Percentiles rank a stretch among this genome's conserved stretches.
Evolutionary conservation across 2,329 filamentous ascomycete species (phyloP).

Genomic region (Penicillium hesseltinei): DNA sequence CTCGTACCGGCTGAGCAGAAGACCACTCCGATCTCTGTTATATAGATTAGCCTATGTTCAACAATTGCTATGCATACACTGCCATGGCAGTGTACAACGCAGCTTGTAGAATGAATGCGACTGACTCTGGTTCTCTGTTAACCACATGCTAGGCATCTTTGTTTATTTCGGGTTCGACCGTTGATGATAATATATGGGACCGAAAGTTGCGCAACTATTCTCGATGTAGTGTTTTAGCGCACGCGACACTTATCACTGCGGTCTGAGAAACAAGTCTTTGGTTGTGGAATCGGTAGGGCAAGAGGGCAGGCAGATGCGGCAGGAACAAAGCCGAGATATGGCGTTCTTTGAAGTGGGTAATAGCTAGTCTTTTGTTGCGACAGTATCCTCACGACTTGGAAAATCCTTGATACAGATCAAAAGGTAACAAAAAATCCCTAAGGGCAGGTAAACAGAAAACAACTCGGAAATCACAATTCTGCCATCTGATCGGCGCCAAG

Average conservation of each 20-base stretch:
- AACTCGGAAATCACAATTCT: constrained; percentile 4
- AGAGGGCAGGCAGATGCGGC: neutral
- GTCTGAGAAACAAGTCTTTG: neutral
- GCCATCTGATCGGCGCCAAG: constrained; percentile 5
- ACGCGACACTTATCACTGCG: neutral
- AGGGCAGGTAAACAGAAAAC: constrained; percentile 5
- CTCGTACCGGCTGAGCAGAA: constrained; percentile 93
- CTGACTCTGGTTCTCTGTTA: constrained; percentile 92
- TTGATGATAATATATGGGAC: neutral
- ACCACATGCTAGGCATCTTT: constrained; percentile 87
- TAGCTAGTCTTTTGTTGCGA: neutral
- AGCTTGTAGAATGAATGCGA: constrained; percentile 20
- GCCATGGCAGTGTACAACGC: neutral
- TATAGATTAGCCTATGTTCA: constrained; percentile 19
- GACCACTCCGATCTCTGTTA: constrained; percentile 88
- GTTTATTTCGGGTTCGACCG: neutral
- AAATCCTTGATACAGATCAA: neutral
- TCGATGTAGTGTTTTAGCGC: neutral
- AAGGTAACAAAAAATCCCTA: neutral
- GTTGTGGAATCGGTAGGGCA: neutral
- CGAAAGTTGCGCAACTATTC: neutral
- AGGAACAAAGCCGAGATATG: neutral
- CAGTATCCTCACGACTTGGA: too few species aligned
- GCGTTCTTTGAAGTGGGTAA: neutral
- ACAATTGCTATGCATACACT: neutral